Conservation (phyloP, 108 stramenopile genomes). For the Cyclotella cryptica region DNA sequence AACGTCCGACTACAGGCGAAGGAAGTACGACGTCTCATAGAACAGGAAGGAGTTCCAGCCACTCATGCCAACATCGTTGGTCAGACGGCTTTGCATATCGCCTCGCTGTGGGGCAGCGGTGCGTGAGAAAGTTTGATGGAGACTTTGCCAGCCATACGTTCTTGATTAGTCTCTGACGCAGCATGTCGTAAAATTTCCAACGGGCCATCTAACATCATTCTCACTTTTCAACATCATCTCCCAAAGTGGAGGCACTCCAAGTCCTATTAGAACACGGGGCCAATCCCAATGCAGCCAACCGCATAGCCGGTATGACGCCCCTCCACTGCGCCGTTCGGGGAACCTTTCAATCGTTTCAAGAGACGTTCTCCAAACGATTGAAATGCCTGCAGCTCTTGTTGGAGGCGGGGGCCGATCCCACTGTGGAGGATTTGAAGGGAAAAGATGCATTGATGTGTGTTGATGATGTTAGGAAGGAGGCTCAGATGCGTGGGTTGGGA, state of each 20-base stretch:
- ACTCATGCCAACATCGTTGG: slow-evolving; percentile 72
- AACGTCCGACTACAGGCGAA: slow-evolving; percentile 23
- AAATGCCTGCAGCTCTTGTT: slow-evolving; percentile 53
- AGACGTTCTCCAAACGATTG: slow-evolving; percentile 41
- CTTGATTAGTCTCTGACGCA: too few species aligned
- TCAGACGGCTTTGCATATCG: slow-evolving; percentile 80
- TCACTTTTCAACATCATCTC: not conserved
- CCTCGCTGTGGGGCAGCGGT: slow-evolving; percentile 74
- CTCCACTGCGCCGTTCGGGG: slow-evolving; percentile 65
- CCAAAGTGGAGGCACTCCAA: slow-evolving; percentile 51
- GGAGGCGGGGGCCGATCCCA: slow-evolving; percentile 59
- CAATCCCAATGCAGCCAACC: slow-evolving; percentile 58
- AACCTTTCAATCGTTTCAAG: slow-evolving; percentile 59
- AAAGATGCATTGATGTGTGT: slow-evolving; percentile 54
- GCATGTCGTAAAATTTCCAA: too few species aligned
- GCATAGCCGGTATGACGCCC: slow-evolving; percentile 67
- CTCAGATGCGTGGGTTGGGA: slow-evolving; percentile 28
- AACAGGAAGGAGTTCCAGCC: slow-evolving; percentile 49
- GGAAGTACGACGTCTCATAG: slow-evolving; percentile 51
- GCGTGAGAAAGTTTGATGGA: not conserved
- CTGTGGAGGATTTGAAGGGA: slow-evolving; percentile 43
- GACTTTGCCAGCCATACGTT: too few species aligned
- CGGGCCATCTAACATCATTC: not conserved
- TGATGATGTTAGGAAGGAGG: slow-evolving; percentile 25
- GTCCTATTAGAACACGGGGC: slow-evolving; percentile 59